These are phyloP conservation scores for Globisporangium echinulatum DNA, from an alignment of 352 stramenopile genomes.

Conservation along the genomic window DNA sequence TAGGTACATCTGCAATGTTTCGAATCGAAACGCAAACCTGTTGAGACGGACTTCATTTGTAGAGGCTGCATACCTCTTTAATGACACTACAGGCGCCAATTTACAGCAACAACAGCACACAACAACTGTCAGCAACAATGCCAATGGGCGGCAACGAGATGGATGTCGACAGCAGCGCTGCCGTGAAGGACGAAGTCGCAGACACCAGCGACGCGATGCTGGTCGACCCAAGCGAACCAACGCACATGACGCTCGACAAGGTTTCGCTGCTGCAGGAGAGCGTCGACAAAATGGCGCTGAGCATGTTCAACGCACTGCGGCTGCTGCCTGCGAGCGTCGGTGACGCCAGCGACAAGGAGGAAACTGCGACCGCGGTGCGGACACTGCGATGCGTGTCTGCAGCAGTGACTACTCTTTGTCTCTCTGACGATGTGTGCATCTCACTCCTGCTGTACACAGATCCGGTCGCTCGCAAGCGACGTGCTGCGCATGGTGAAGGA, in stretches of 20 bases:
- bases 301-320: slow-evolving; percentile 85
- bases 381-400: not conserved
- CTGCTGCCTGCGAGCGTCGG: slow-evolving; percentile 50
- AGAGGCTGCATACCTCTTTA: no score
- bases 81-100: no score
- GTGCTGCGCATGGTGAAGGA: slow-evolving; percentile 74
- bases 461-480: slow-evolving; percentile 68
- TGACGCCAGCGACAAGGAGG: slow-evolving; percentile 41
- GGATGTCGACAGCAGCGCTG: slow-evolving; percentile 6
- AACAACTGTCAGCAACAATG: not conserved
- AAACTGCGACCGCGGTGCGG: slow-evolving; percentile 48
- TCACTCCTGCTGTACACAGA: slow-evolving; percentile 18
- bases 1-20: no score
- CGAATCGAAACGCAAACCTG: no score
- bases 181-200: slow-evolving; percentile 8
- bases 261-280: slow-evolving; percentile 80
- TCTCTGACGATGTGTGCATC: no score
- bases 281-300: slow-evolving; percentile 81
- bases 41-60: no score
- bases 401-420: no score
- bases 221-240: slow-evolving; percentile 14
- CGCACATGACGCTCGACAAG: slow-evolving; percentile 47
- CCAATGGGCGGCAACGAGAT: slow-evolving; percentile 7
- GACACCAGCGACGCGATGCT: not conserved
- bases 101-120: not conserved